These are phyloP conservation scores for Alisma plantagoaquatica DNA, from an alignment of 106 monocot species.

Conservation along the genomic window DNA sequence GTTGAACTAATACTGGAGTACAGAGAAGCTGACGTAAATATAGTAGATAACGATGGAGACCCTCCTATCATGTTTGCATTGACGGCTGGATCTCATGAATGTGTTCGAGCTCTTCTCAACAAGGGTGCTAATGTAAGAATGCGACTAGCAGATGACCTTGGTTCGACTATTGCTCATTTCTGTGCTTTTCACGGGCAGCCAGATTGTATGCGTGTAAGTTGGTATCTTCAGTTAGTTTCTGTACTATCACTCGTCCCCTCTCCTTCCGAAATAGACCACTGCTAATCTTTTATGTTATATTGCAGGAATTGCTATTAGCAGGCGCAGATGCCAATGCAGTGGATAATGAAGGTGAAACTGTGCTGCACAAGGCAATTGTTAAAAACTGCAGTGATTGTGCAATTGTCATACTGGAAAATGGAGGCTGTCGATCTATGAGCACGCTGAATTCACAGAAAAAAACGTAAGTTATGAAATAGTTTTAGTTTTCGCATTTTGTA, in stretches of 20 bases:
- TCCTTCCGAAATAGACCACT: conserved; percentile 9
- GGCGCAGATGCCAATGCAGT: conserved; percentile 94
- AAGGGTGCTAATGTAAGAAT: conserved; percentile 67
- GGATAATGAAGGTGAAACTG: conserved; percentile 95
- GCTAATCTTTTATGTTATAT: too few relatives aligned
- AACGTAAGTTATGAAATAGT: too few relatives aligned
- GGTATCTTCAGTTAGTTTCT: background rate
- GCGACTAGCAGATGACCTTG: conserved; percentile 46
- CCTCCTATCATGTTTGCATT: conserved; percentile 94
- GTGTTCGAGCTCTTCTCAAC: conserved; percentile 65
- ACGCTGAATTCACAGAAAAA: conserved; percentile 66
- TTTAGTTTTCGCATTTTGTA: too few relatives aligned
- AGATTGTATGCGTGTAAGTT: conserved; percentile 88
- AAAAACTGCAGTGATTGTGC: conserved; percentile 84
- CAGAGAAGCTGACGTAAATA: conserved; percentile 82
- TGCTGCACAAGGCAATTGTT: conserved; percentile 77
- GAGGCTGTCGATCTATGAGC: conserved; percentile 90
- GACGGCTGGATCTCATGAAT: conserved; percentile 70
- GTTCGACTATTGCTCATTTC: conserved; percentile 79
- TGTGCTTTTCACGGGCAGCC: conserved; percentile 96
- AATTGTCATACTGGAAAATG: conserved; percentile 81
- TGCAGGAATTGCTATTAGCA: conserved; percentile 77
- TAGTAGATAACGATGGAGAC: conserved; percentile 84
- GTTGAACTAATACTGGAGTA: conserved; percentile 62
- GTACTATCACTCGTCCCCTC: conserved; percentile 1